These are phyloP conservation scores for Conidiobolus incongruus DNA, from an alignment of 371 early-diverging fungal genomes.

Conservation along the genomic window DNA sequence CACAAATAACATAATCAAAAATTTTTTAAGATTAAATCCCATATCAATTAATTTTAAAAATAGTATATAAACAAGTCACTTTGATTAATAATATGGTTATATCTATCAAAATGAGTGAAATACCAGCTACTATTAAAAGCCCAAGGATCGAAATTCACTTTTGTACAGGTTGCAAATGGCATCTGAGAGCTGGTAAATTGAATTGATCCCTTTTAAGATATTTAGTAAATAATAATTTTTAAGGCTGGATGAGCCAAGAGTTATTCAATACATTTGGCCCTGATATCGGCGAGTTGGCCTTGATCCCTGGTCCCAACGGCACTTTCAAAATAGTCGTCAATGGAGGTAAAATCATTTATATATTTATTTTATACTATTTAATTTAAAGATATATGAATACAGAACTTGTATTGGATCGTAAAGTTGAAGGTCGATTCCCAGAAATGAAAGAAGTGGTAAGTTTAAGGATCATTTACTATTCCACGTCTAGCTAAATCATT, in stretches of 20 bases:
- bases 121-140: neutral
- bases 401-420: slow-evolving; percentile 37
- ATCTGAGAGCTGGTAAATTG: neutral
- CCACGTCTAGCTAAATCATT: neutral
- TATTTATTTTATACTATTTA: too few relatives aligned
- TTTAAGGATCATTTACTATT: neutral
- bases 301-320: slow-evolving; percentile 34
- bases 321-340: slow-evolving; percentile 30
- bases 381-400: neutral
- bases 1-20: too few relatives aligned
- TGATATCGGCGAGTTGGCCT: slow-evolving; percentile 30
- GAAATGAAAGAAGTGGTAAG: slow-evolving; percentile 42
- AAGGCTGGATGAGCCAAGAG: slow-evolving; percentile 50
- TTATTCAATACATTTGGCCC: slow-evolving; percentile 35
- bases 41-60: too few relatives aligned
- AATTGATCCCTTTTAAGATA: neutral
- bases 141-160: slow-evolving; percentile 25
- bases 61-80: too few relatives aligned
- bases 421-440: slow-evolving; percentile 33
- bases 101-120: too few relatives aligned
- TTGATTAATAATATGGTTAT: too few relatives aligned
- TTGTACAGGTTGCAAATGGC: slow-evolving; percentile 23
- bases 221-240: too few relatives aligned
- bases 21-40: too few relatives aligned
- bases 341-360: slow-evolving; percentile 20